phyloP scores from a whole-genome alignment of 2,329 filamentous ascomycete species.

The Sodiomyces alkalinus region DNA sequence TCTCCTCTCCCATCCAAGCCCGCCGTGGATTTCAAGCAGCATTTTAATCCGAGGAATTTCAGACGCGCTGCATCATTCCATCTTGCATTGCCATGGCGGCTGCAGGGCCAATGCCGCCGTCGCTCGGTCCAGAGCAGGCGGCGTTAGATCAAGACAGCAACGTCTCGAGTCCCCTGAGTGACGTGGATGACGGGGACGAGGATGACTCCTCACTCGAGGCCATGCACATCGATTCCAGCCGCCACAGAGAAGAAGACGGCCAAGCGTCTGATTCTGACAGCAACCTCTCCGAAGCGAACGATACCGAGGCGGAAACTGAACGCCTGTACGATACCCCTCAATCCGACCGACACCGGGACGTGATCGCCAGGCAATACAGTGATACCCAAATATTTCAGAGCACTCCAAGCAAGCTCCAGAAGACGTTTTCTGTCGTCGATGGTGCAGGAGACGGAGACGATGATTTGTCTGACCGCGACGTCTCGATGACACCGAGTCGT shows the following conservation, averaged over 20 bases:
- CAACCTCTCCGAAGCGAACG: constrained; percentile 44
- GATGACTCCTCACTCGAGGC: constrained; percentile 55
- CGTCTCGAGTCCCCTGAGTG: constrained; percentile 81
- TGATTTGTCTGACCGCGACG: constrained; percentile 24
- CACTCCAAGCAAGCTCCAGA: constrained; percentile 64
- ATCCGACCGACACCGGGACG: constrained; percentile 45
- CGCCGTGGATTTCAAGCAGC: not conserved
- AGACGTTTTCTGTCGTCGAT: constrained; percentile 22
- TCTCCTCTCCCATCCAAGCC: not conserved
- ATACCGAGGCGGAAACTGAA: constrained; percentile 86
- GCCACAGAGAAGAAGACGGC: constrained; percentile 10
- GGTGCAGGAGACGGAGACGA: constrained; percentile 23
- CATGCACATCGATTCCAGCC: constrained; percentile 25
- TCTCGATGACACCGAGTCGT: constrained; percentile 22
- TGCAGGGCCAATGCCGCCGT: constrained; percentile 32
- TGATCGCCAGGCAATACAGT: constrained; percentile 41
- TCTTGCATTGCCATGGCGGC: constrained; percentile 42
- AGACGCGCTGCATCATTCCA: constrained; percentile 4
- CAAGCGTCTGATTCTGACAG: constrained; percentile 30
- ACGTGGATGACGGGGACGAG: constrained; percentile 67
- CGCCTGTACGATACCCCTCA: constrained; percentile 80
- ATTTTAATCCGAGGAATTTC: too few relatives aligned
- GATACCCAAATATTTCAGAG: constrained; percentile 42
- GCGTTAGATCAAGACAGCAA: constrained; percentile 48
- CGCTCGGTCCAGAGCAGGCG: constrained; percentile 30